Evolutionary conservation across 805 yeast species (phyloP).

Genomic region (Ogataea zsoltii): DNA sequence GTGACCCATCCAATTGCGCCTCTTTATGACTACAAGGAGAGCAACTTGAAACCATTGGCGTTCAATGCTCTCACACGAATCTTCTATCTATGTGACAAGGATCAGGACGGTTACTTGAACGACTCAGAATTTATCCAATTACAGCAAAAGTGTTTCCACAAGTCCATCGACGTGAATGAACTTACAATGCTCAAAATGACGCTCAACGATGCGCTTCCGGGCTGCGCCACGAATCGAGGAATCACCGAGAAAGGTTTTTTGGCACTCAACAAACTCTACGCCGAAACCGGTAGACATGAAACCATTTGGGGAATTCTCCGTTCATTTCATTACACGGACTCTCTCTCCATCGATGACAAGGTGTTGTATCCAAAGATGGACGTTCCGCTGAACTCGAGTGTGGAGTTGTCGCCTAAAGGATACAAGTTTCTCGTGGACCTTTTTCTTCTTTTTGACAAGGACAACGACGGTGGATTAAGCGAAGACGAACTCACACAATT

Average conservation of each 20-base stretch:
- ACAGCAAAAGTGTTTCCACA: conserved; percentile 75
- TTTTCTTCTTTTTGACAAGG: conserved; percentile 84
- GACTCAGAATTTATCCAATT: conserved; percentile 68
- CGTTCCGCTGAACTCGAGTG: conserved; percentile 72
- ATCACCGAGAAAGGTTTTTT: conserved; percentile 76
- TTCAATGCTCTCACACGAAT: conserved; percentile 74
- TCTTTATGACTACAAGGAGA: conserved; percentile 87
- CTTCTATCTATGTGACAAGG: conserved; percentile 82
- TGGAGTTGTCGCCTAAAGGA: conserved; percentile 90
- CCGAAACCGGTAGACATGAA: conserved; percentile 92
- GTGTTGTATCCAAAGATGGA: conserved; percentile 79
- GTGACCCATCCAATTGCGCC: conserved; percentile 94
- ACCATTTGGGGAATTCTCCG: conserved; percentile 95
- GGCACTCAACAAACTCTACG: conserved; percentile 74
- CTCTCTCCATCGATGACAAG: conserved; percentile 78
- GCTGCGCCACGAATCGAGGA: conserved; percentile 45
- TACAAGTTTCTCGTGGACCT: conserved; percentile 89
- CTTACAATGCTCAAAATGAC: conserved; percentile 44
- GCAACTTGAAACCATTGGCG: conserved; percentile 75
- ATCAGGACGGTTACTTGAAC: conserved; percentile 82
- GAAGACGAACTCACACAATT: conserved; percentile 66
- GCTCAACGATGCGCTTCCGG: conserved; percentile 29
- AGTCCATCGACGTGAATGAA: conserved; percentile 48
- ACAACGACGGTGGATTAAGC: conserved; percentile 93
- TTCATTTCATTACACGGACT: conserved; percentile 87